A percentile compares a stretch with the other conserved stretches of the same genome.
These are phyloP conservation scores for Penstemon barbatus DNA, from an alignment of 257 asterid species.

Conservation along the genomic window DNA sequence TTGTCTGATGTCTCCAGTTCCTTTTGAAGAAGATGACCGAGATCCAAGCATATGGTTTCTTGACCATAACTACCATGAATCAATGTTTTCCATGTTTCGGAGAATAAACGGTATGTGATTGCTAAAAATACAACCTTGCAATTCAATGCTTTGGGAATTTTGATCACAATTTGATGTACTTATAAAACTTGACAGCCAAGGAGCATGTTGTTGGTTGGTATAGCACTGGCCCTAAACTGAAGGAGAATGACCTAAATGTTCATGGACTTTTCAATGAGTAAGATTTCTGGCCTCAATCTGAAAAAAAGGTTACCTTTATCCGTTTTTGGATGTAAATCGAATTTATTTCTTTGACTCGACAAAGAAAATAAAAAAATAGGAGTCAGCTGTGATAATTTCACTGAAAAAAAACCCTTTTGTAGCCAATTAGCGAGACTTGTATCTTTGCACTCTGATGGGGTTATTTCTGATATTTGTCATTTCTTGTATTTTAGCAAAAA, in stretches of 20 bases:
- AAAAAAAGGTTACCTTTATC: not conserved
- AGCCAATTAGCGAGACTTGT: no score
- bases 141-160: slow-evolving; percentile 4
- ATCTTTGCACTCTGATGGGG: not conserved
- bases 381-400: no score
- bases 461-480: not conserved
- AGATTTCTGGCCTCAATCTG: slow-evolving; percentile 31
- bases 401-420: no score
- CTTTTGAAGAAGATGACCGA: slow-evolving; percentile 96
- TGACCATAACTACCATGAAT: slow-evolving; percentile 92
- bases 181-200: slow-evolving; percentile 61
- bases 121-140: not conserved
- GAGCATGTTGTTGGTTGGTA: slow-evolving; percentile 99
- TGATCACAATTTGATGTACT: slow-evolving; percentile 22
- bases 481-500: not conserved
- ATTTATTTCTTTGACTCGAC: not conserved
- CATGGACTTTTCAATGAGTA: slow-evolving; percentile 82
- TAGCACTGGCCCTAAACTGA: slow-evolving; percentile 95
- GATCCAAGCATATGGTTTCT: slow-evolving; percentile 97
- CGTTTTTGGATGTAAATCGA: not conserved
- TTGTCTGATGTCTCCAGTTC: slow-evolving; percentile 54
- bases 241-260: slow-evolving; percentile 78
- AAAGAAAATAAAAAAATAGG: not conserved
- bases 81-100: slow-evolving; percentile 95
- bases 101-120: slow-evolving; percentile 75